Conservation (phyloP, 306 rosid species). For the Argentina anserina region DNA sequence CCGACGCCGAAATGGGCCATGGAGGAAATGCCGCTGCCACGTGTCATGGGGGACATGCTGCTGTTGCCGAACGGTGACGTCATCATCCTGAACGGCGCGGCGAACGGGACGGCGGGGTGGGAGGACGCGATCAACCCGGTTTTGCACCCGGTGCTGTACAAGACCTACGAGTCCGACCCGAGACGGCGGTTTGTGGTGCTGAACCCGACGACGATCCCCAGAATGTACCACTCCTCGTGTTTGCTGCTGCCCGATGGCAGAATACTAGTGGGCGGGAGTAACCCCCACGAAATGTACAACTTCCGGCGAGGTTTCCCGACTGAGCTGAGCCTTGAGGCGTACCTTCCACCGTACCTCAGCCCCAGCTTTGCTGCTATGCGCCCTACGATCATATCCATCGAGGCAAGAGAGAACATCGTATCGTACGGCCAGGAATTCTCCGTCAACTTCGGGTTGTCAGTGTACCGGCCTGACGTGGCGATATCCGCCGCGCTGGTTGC, state of each 20-base stretch:
- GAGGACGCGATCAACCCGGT: conserved; percentile 52
- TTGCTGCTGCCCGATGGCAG: conserved; percentile 60
- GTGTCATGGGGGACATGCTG: conserved; percentile 74
- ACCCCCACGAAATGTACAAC: conserved; percentile 54
- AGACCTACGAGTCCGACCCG: conserved; percentile 21
- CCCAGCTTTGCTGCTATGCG: not conserved
- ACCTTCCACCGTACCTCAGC: conserved; percentile 50
- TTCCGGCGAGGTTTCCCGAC: conserved; percentile 54
- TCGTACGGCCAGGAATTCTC: conserved; percentile 37
- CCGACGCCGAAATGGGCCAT: conserved; percentile 52
- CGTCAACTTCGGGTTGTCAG: conserved; percentile 33
- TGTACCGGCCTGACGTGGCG: conserved; percentile 1
- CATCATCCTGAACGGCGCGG: conserved; percentile 61
- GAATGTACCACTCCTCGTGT: conserved; percentile 77
- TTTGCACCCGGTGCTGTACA: conserved; percentile 46
- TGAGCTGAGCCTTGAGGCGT: conserved; percentile 55
- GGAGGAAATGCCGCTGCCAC: conserved; percentile 60
- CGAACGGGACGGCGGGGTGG: conserved; percentile 74
- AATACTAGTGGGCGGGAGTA: conserved; percentile 78
- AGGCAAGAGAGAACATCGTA: conserved; percentile 16
- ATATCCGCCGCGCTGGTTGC: conserved; percentile 34
- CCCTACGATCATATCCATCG: conserved; percentile 48
- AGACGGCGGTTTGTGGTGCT: conserved; percentile 30
- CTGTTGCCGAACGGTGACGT: conserved; percentile 58
- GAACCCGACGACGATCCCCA: conserved; percentile 35